Percentiles rank a stretch among this genome's conserved stretches.
These are phyloP conservation scores for Anacardium occidentale DNA, from an alignment of 345 rosid genomes.

Conservation along the genomic window DNA sequence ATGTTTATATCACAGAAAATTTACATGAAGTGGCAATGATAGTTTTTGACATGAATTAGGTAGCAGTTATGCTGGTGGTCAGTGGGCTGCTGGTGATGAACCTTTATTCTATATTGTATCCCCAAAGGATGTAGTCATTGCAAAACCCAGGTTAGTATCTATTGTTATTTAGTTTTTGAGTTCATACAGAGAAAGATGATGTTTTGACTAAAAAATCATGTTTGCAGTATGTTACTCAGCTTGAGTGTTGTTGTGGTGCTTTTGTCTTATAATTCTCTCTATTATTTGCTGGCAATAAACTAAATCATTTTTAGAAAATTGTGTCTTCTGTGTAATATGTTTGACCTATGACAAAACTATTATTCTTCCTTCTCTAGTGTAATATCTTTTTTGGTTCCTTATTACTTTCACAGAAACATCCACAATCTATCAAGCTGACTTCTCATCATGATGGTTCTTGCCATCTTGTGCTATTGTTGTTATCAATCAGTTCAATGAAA, in stretches of 20 bases:
- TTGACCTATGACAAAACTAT: background rate
- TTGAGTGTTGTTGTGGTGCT: background rate
- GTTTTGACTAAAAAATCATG: background rate
- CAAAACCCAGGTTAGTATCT: constrained; percentile 84
- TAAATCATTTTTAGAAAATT: too few relatives aligned
- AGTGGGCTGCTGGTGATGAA: constrained; percentile 99
- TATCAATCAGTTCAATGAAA: background rate
- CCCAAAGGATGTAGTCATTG: constrained; percentile 96
- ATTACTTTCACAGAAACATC: background rate
- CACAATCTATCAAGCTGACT: background rate
- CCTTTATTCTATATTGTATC: constrained; percentile 90
- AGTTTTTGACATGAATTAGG: constrained; percentile 49
- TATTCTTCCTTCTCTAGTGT: background rate
- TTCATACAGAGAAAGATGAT: background rate
- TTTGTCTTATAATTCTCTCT: background rate
- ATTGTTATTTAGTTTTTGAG: constrained; percentile 2
- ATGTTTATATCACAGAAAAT: constrained; percentile 19
- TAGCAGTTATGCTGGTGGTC: constrained; percentile 98
- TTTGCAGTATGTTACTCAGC: background rate
- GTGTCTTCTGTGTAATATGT: background rate
- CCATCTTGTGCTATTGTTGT: background rate
- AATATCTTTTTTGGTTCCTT: background rate
- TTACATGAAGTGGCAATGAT: constrained; percentile 22
- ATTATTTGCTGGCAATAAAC: background rate
- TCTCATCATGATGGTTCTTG: background rate